These are phyloP conservation scores for Apiospora saccharicola DNA, from an alignment of 2,329 filamentous ascomycete species.

Conservation along the genomic window DNA sequence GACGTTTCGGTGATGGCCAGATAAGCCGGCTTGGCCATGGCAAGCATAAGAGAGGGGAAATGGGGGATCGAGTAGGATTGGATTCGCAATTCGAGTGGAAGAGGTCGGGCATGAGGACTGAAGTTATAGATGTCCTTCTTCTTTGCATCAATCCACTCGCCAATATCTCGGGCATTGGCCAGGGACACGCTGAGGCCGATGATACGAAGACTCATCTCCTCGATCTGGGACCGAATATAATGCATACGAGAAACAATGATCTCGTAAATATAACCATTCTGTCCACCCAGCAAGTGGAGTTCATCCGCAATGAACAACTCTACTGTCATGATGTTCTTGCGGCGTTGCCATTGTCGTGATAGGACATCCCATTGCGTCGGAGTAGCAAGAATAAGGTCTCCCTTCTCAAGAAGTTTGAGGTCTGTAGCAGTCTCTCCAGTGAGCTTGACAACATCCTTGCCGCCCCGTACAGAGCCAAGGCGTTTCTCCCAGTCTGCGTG, in stretches of 20 bases:
- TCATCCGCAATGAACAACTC: constrained; percentile 95
- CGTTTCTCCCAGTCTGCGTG: constrained; percentile 86
- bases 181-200: constrained; percentile 90
- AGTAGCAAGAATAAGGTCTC: constrained; percentile 90
- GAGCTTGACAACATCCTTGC: constrained; percentile 90
- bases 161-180: constrained; percentile 90
- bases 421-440: constrained; percentile 93
- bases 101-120: constrained; percentile 86
- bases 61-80: constrained; percentile 96
- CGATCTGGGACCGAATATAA: constrained; percentile 83
- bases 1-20: constrained; percentile 88
- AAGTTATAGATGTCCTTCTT: constrained; percentile 99
- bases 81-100: constrained; percentile 91
- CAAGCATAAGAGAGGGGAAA: constrained; percentile 97
- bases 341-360: constrained; percentile 93
- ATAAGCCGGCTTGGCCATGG: constrained; percentile 96
- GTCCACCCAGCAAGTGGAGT: constrained; percentile 89
- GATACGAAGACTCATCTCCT: constrained; percentile 84
- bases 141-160: constrained; percentile 96
- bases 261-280: constrained; percentile 90
- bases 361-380: constrained; percentile 95
- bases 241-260: constrained; percentile 98
- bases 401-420: constrained; percentile 84
- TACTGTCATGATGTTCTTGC: constrained; percentile 92
- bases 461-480: constrained; percentile 74